phyloP scores from a whole-genome alignment of 768 basidiomycete species.

The Suillus bovinus region DNA sequence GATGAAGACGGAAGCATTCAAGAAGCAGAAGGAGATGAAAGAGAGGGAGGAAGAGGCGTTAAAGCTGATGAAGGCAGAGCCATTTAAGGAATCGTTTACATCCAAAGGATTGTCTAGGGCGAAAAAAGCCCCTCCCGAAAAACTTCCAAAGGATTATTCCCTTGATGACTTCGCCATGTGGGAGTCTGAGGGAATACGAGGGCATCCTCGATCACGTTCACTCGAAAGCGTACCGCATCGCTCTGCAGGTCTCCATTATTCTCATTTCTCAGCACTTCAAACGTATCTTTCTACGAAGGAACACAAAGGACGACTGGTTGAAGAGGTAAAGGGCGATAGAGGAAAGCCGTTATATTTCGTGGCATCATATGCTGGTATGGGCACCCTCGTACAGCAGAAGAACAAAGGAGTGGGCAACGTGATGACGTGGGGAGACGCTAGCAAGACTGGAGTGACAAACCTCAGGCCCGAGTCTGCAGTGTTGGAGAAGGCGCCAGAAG shows the following conservation, averaged over 20 bases:
- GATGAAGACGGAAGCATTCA: conserved; percentile 11
- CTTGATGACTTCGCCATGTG: conserved; percentile 41
- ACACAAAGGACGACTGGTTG: conserved; percentile 60
- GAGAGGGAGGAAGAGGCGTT: not conserved
- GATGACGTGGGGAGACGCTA: conserved; percentile 32
- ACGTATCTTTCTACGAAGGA: conserved; percentile 49
- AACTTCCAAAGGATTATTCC: conserved; percentile 23
- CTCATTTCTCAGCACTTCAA: conserved; percentile 54
- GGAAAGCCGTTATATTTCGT: conserved; percentile 18
- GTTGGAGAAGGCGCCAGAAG: conserved; percentile 41
- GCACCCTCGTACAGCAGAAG: conserved; percentile 21
- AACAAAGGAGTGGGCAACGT: conserved; percentile 17
- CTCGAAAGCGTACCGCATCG: conserved; percentile 70
- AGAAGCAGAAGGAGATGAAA: conserved; percentile 4
- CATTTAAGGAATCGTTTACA: conserved; percentile 9
- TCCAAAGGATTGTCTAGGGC: conserved; percentile 17
- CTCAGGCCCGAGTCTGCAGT: conserved; percentile 27
- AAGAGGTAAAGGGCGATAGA: conserved; percentile 24
- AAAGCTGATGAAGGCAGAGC: conserved; percentile 9
- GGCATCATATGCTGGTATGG: conserved; percentile 35
- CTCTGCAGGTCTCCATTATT: conserved; percentile 62
- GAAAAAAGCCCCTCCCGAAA: not conserved
- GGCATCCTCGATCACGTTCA: conserved; percentile 25
- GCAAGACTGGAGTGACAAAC: conserved; percentile 29
- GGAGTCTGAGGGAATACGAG: conserved; percentile 16